Evolutionary conservation across 2,329 filamentous ascomycete genomes (phyloP), one percentile per base, ranked within the genome.

Genomic region (Ustulina deusta): DNA sequence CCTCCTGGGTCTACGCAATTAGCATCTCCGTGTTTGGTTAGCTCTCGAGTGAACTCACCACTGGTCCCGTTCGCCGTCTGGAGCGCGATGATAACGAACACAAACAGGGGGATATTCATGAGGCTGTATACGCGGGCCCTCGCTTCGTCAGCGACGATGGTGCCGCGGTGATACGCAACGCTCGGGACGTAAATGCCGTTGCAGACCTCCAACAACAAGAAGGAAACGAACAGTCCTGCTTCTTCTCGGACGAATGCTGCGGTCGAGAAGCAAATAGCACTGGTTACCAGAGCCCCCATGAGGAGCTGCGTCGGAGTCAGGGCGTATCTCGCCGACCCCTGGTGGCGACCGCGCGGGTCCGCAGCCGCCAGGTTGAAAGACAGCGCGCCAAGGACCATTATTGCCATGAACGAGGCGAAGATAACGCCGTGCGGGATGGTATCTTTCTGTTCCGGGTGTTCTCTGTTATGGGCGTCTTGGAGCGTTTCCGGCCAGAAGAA

Each of bases 381-480:
- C 29, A 88, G 80, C 1, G 86, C 87, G n/a, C 87, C 86, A 6
- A 87, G 81, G 77, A 88, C 87, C 76, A 87, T 87, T 6, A 84
- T 81, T 25, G 83, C 84, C 87, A 90, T 89, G 74, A 89, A 87
- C 46, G 82, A 82, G 49, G 84, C 83, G 68, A 89, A 88, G 51
- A 87, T 84, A 59, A 87, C 80, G 7, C 86, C 85, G 69, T 87
- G 86, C 0, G 80, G 75, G 36, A 72, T 72, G 1, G 38, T 44
- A 11, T 69, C 70, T 9, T 6, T 34, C 46, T 52, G 25, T 10
- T 38, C 60, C 11, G 61, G 61, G 29, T 70, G 59, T 11, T 68
- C 63, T 42, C 42, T 49, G 17, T 69, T 55, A 60, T 77, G 75
- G n/a, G 78, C 77, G 6, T 72, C 68, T 61, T 78, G 75, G 10